Conservation (phyloP, 176 grass and related monocot species). For the Neostapfia colusana region DNA sequence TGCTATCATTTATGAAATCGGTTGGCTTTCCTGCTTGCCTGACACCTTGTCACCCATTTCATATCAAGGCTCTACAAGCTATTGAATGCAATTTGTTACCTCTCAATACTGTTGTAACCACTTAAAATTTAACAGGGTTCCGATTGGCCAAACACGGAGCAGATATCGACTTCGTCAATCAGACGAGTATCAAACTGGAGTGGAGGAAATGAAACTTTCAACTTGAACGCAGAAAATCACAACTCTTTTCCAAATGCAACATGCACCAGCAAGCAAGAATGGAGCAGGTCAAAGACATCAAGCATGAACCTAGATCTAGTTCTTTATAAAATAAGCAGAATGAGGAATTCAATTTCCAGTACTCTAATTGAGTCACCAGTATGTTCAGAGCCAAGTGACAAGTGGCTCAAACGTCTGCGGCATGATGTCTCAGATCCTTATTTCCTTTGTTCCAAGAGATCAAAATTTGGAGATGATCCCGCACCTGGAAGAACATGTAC, state of each 20-base stretch:
- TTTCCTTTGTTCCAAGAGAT: constrained; percentile 42
- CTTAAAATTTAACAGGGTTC: constrained; percentile 35
- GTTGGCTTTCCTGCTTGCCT: neutral
- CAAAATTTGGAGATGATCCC: constrained; percentile 31
- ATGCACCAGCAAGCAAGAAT: constrained; percentile 29
- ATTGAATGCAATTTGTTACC: neutral
- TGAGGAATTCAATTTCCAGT: constrained; percentile 50
- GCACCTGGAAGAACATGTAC: constrained; percentile 35
- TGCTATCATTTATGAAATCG: neutral
- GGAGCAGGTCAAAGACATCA: constrained; percentile 41
- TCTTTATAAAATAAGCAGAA: constrained; percentile 49
- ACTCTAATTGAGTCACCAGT: constrained; percentile 29
- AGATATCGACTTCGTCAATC: constrained; percentile 22
- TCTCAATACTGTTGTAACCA: constrained; percentile 9
- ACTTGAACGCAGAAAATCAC: constrained; percentile 10
- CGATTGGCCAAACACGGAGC: constrained; percentile 15
- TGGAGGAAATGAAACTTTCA: constrained; percentile 40
- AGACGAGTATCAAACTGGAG: constrained; percentile 27
- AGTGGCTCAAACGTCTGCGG: constrained; percentile 70
- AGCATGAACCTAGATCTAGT: constrained; percentile 52
- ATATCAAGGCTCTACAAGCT: neutral
- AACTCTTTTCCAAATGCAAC: constrained; percentile 38
- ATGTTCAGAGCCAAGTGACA: constrained; percentile 39
- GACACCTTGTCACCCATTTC: neutral
- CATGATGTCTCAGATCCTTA: constrained; percentile 37